phyloP scores from a whole-genome alignment of 2,329 filamentous ascomycete genomes.

The Gnomoniopsis smithogilvyi region DNA sequence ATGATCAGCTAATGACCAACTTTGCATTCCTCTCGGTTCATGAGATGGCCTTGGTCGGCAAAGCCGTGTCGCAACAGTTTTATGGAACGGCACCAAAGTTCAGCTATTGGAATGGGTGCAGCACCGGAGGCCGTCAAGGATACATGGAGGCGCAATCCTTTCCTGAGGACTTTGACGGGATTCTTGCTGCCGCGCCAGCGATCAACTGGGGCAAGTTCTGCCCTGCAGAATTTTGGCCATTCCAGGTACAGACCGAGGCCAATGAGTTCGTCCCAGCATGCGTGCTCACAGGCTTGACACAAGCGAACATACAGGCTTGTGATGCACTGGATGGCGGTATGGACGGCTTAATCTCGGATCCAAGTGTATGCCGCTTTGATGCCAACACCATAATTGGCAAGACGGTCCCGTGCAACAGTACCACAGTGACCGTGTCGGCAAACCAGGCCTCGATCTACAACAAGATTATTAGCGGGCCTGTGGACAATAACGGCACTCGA shows the following conservation, averaged over 20 bases:
- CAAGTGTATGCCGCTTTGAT: conserved; percentile 33
- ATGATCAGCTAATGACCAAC: background rate
- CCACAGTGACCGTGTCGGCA: background rate
- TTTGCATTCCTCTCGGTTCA: background rate
- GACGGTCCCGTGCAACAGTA: conserved; percentile 20
- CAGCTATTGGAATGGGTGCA: conserved; percentile 54
- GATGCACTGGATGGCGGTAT: conserved; percentile 40
- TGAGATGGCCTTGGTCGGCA: conserved; percentile 24
- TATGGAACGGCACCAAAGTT: conserved; percentile 42
- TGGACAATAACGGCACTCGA: background rate
- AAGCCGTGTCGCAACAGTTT: conserved; percentile 43
- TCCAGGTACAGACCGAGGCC: conserved; percentile 32
- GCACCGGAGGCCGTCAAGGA: conserved; percentile 53
- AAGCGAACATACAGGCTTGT: conserved; percentile 37
- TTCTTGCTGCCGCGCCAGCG: conserved; percentile 44
- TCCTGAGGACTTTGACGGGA: conserved; percentile 52
- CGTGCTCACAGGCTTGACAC: conserved; percentile 33
- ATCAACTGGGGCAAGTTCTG: conserved; percentile 32
- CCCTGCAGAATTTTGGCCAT: conserved; percentile 19
- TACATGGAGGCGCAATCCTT: conserved; percentile 45
- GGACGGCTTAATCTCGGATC: conserved; percentile 41
- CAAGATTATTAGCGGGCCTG: background rate
- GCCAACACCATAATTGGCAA: conserved; percentile 26
- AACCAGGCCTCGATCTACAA: background rate
- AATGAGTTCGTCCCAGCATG: conserved; percentile 31